Evolutionary conservation across 148 eudicot genomes (phyloP), one percentile per base, ranked within the genome.

Genomic region (Rhododendron griersonianum): DNA sequence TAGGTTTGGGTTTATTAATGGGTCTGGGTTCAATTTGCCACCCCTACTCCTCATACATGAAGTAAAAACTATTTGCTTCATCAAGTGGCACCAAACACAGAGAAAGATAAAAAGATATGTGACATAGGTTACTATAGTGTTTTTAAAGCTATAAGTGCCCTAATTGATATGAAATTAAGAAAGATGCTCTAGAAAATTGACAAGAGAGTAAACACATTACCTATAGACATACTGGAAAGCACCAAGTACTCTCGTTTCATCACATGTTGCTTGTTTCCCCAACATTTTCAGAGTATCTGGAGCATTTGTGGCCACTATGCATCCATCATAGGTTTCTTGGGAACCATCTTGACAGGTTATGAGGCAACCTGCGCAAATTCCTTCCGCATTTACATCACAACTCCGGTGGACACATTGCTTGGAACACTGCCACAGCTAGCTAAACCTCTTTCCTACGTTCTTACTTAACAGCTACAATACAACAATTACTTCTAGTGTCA

Each of bases 171-270:
- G 18, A 51, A 2, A 11, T 3, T 14, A 11, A 51, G 55, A 51
- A 51, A 51, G 55, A 51, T 51, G 55, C 55, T 51, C 3, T 51
- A 51, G 16, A 69, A 50, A 47, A 13, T 50, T 50, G 39, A 81
- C 28, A 81, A 57, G 44, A 16, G 11, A 50, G 50, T 28, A 75
- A 55, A 84, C 51, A 15, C 13, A 50, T n/a, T 86, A 97, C 99
- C 99, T 97, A 80, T 93, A 93, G 35, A 88, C 93, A 86, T 95
- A 97, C 63, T 95, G 95, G 87, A 97, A 97, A 75, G 98, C 96
- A 82, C 99, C 98, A n/a, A 97, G 93, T 83, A 95, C 88, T 88
- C 94, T 90, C 3, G 15, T 69, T 93, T 97, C 99, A 81, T 97
- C 94, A 84, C 83, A 84, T 63, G 99, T 94, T 57, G 95, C 99